Percentiles rank a stretch among this genome's conserved stretches.
Conservation (phyloP, 2,329 filamentous ascomycete species). For the Xylaria sp. region DNA sequence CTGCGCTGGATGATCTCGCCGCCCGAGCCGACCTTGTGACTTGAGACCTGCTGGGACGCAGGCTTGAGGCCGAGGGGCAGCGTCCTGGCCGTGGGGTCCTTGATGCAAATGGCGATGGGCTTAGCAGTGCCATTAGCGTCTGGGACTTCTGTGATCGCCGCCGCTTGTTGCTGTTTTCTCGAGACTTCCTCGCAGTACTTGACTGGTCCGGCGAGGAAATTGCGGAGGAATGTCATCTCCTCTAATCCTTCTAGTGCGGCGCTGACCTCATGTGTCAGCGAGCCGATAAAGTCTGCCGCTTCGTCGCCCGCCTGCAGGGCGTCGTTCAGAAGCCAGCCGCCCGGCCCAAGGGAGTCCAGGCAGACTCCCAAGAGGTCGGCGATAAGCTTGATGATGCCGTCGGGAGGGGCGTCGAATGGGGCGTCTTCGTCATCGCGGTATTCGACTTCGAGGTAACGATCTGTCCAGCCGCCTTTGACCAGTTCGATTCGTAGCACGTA, state of each 20-base stretch:
- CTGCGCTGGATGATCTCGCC: slow-evolving; percentile 75
- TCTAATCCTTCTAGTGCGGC: slow-evolving; percentile 75
- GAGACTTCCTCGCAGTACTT: slow-evolving; percentile 58
- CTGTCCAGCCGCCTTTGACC: slow-evolving; percentile 76
- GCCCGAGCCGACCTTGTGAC: slow-evolving; percentile 66
- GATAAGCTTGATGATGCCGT: slow-evolving; percentile 73
- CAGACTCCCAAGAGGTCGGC: slow-evolving; percentile 74
- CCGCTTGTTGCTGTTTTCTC: slow-evolving; percentile 18
- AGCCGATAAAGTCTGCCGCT: slow-evolving; percentile 67
- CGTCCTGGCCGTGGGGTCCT: slow-evolving; percentile 51
- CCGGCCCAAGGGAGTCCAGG: slow-evolving; percentile 75
- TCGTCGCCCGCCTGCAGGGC: slow-evolving; percentile 58
- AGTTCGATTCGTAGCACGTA: slow-evolving; percentile 75
- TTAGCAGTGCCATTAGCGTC: slow-evolving; percentile 45
- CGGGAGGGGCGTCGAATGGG: slow-evolving; percentile 60
- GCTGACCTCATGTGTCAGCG: slow-evolving; percentile 71
- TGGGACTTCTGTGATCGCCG: slow-evolving; percentile 12
- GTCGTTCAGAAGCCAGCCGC: slow-evolving; percentile 74
- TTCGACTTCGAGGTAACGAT: slow-evolving; percentile 68
- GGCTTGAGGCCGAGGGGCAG: slow-evolving; percentile 77
- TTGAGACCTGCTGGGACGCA: slow-evolving; percentile 53
- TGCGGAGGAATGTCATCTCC: slow-evolving; percentile 69
- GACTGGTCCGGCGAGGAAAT: slow-evolving; percentile 69
- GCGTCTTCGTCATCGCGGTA: slow-evolving; percentile 50
- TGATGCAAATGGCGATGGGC: slow-evolving; percentile 53